Conservation (phyloP, 805 yeast species). For the Candida khao-thaluensis region DNA sequence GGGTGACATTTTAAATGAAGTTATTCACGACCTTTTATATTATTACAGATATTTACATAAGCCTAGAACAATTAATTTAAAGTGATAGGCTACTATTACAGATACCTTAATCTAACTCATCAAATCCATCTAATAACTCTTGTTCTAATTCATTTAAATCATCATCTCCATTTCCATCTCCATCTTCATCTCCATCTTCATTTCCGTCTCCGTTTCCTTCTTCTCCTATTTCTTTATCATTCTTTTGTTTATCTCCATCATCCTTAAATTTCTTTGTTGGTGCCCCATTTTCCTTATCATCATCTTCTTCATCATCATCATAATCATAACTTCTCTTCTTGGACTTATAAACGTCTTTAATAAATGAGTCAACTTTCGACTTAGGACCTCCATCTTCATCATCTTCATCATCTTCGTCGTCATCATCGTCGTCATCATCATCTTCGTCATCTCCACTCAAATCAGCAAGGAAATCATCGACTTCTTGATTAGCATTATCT, state of each 20-base stretch:
- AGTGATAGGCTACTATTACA: too few relatives aligned
- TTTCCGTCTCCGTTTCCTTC: slow-evolving; percentile 9
- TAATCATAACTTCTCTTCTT: slow-evolving; percentile 18
- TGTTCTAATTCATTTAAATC: slow-evolving; percentile 50
- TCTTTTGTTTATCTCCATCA: too few relatives aligned
- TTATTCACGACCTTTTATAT: too few relatives aligned
- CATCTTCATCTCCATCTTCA: not conserved
- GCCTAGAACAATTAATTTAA: too few relatives aligned
- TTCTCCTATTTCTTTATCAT: too few relatives aligned
- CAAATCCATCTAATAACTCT: slow-evolving; percentile 52
- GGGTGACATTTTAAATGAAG: too few relatives aligned
- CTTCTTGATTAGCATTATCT: slow-evolving; percentile 45
- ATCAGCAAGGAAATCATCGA: slow-evolving; percentile 48
- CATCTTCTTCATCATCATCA: slow-evolving; percentile 19
- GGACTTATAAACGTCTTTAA: slow-evolving; percentile 23
- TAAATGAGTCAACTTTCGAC: slow-evolving; percentile 26
- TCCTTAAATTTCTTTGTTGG: slow-evolving; percentile 7
- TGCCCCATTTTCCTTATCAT: slow-evolving; percentile 21
- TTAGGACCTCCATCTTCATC: slow-evolving; percentile 22
- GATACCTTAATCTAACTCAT: slow-evolving; percentile 44
- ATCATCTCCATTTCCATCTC: slow-evolving; percentile 5
- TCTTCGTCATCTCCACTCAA: slow-evolving; percentile 38
- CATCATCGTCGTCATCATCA: slow-evolving; percentile 29
- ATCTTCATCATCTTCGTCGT: slow-evolving; percentile 24
- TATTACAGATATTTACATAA: too few relatives aligned